Evolutionary conservation across 1,284 basidiomycete species (phyloP).

Genomic region (Ceratobasidium theobromae): DNA sequence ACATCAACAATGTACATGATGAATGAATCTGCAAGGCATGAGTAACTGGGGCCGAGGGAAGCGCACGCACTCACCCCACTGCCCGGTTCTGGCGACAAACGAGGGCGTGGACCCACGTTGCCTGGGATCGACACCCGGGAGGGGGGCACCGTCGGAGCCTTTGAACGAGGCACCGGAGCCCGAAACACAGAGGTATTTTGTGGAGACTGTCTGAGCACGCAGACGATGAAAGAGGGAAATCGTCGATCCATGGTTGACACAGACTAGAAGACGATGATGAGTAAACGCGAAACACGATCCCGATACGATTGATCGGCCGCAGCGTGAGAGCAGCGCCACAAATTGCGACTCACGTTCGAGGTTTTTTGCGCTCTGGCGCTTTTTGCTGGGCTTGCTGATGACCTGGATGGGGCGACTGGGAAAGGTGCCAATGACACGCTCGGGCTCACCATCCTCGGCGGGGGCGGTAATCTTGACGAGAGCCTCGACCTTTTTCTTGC

Average conservation of each 20-base stretch:
- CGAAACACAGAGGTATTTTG: slow-evolving; percentile 92
- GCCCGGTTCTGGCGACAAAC: slow-evolving; percentile 80
- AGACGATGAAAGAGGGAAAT: slow-evolving; percentile 94
- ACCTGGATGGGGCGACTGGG: slow-evolving; percentile 93
- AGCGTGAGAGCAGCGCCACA: slow-evolving; percentile 21
- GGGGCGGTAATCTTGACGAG: slow-evolving; percentile 82
- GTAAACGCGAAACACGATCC: slow-evolving; percentile 23
- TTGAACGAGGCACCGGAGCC: slow-evolving; percentile 87
- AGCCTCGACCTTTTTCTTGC: slow-evolving; percentile 90
- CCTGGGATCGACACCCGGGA: slow-evolving; percentile 79
- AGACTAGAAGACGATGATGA: slow-evolving; percentile 55
- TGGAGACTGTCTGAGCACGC: slow-evolving; percentile 91
- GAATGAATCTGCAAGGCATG: slow-evolving; percentile 79
- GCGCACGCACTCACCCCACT: slow-evolving; percentile 72
- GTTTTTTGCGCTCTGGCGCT: slow-evolving; percentile 90
- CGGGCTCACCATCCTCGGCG: slow-evolving; percentile 62
- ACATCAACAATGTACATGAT: slow-evolving; percentile 94
- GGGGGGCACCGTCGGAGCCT: slow-evolving; percentile 82
- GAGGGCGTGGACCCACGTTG: slow-evolving; percentile 71
- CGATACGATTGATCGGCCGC: slow-evolving; percentile 26
- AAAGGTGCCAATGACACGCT: slow-evolving; percentile 82
- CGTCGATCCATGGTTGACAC: slow-evolving; percentile 93
- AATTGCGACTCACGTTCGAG: slow-evolving; percentile 71
- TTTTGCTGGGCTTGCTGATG: slow-evolving; percentile 96
- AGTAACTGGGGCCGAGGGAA: too few relatives aligned